Percentiles rank a stretch among this genome's conserved stretches.
These are phyloP conservation scores for Kappamyces sp. DNA, from an alignment of 192 early-diverging fungal genomes.

Conservation along the genomic window DNA sequence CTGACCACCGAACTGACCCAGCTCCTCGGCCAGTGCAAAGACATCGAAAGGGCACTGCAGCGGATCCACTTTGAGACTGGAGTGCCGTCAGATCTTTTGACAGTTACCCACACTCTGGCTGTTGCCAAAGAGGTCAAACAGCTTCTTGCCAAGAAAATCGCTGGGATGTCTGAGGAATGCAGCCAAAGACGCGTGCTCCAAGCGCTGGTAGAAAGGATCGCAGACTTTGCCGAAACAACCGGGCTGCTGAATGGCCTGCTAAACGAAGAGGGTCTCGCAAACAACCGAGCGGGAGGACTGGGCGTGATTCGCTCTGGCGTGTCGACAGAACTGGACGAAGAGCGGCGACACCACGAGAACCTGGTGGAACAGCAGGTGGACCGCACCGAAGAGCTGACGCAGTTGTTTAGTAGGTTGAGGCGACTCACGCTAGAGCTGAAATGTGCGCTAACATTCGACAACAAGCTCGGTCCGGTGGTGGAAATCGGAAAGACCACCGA, in stretches of 20 bases:
- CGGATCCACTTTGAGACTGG: constrained; percentile 27
- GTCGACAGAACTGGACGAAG: constrained; percentile 19
- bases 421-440: constrained; percentile 8
- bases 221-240: not conserved
- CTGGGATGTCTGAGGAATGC: not conserved
- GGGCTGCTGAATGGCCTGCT: constrained; percentile 14
- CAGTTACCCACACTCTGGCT: constrained; percentile 23
- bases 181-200: not conserved
- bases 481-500: constrained; percentile 2
- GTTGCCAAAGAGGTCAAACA: not conserved
- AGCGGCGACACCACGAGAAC: not conserved
- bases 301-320: constrained; percentile 20
- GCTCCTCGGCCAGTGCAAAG: constrained; percentile 30
- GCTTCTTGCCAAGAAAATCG: not conserved
- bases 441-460: not conserved
- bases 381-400: constrained; percentile 11
- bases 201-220: not conserved
- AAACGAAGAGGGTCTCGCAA: not conserved
- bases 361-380: not conserved
- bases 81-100: constrained; percentile 19
- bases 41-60: constrained; percentile 37
- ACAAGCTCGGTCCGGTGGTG: constrained; percentile 1
- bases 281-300: constrained; percentile 10
- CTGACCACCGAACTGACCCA: constrained; percentile 46
- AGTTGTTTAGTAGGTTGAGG: not conserved